Conservation (phyloP, 2,329 filamentous ascomycete species). For the Salinomyces thailandicus region DNA sequence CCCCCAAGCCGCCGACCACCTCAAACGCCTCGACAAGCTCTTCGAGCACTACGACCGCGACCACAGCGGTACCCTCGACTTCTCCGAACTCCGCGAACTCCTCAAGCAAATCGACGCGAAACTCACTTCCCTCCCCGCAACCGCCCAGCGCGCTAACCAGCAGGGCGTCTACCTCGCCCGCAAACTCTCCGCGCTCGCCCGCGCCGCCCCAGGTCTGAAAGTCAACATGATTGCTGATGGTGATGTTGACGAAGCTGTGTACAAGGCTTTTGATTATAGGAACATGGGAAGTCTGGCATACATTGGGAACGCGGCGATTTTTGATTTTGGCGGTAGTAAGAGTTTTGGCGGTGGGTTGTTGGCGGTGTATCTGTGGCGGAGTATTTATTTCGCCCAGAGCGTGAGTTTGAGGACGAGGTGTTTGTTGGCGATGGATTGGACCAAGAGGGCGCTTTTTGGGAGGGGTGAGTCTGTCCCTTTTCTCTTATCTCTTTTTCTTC, state of each 20-base stretch:
- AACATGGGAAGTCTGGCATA: slow-evolving; percentile 90
- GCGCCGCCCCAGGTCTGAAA: slow-evolving; percentile 60
- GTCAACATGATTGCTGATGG: slow-evolving; percentile 78
- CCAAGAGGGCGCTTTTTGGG: slow-evolving; percentile 90
- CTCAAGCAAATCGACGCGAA: slow-evolving; percentile 89
- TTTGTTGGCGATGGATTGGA: slow-evolving; percentile 95
- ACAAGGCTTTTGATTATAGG: slow-evolving; percentile 88
- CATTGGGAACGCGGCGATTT: slow-evolving; percentile 90
- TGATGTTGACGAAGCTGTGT: slow-evolving; percentile 82
- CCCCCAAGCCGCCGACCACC: slow-evolving; percentile 77
- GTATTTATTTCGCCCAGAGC: slow-evolving; percentile 94
- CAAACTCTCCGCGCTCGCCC: slow-evolving; percentile 87
- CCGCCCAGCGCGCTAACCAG: slow-evolving; percentile 90
- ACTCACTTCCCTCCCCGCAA: slow-evolving; percentile 86
- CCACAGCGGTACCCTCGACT: slow-evolving; percentile 85
- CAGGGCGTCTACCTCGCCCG: slow-evolving; percentile 86
- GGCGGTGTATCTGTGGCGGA: slow-evolving; percentile 93
- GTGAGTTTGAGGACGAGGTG: slow-evolving; percentile 84
- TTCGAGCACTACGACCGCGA: slow-evolving; percentile 91
- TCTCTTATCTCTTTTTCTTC: not conserved
- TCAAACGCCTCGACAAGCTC: slow-evolving; percentile 80
- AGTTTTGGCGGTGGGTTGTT: slow-evolving; percentile 72
- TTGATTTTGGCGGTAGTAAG: slow-evolving; percentile 75
- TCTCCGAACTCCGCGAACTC: slow-evolving; percentile 79
- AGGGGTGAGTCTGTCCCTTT: slow-evolving; percentile 55